These are phyloP conservation scores for Cyathus striatus DNA, from an alignment of 768 basidiomycete genomes.

Conservation along the genomic window DNA sequence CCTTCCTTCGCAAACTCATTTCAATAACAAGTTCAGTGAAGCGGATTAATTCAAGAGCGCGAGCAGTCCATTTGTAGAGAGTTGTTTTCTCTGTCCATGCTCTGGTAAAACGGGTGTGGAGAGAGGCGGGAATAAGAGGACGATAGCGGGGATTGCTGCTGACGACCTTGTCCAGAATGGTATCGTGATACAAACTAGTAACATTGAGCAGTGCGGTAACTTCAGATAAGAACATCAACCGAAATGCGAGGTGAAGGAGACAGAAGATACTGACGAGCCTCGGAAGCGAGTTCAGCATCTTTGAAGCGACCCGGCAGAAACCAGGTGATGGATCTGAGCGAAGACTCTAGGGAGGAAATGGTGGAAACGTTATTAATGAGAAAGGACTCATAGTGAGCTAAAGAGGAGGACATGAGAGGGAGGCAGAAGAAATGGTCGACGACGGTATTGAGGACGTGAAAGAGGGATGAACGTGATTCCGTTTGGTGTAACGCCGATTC, in stretches of 20 bases:
- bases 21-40: slow-evolving; percentile 85
- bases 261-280: slow-evolving; percentile 68
- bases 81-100: slow-evolving; percentile 73
- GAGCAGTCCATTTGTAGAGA: slow-evolving; percentile 75
- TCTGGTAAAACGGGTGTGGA: slow-evolving; percentile 86
- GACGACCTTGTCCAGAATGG: slow-evolving; percentile 68
- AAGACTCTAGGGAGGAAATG: slow-evolving; percentile 85
- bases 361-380: slow-evolving; percentile 81
- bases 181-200: slow-evolving; percentile 93
- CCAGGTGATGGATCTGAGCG: slow-evolving; percentile 89
- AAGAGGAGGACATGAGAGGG: slow-evolving; percentile 50
- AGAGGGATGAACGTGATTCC: not conserved
- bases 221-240: slow-evolving; percentile 26
- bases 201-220: slow-evolving; percentile 87
- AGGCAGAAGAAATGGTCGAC: slow-evolving; percentile 6
- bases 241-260: slow-evolving; percentile 6
- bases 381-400: slow-evolving; percentile 77
- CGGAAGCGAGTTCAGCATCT: slow-evolving; percentile 93
- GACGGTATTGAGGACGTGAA: not conserved
- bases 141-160: slow-evolving; percentile 63
- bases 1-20: slow-evolving; percentile 78
- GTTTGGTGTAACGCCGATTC: not conserved
- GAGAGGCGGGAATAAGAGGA: slow-evolving; percentile 69
- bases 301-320: slow-evolving; percentile 95
- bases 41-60: slow-evolving; percentile 69